Percentiles rank a stretch among this genome's conserved stretches.
Conservation (phyloP, 192 early-diverging fungal genomes). For the Chytriomyces confervae region DNA sequence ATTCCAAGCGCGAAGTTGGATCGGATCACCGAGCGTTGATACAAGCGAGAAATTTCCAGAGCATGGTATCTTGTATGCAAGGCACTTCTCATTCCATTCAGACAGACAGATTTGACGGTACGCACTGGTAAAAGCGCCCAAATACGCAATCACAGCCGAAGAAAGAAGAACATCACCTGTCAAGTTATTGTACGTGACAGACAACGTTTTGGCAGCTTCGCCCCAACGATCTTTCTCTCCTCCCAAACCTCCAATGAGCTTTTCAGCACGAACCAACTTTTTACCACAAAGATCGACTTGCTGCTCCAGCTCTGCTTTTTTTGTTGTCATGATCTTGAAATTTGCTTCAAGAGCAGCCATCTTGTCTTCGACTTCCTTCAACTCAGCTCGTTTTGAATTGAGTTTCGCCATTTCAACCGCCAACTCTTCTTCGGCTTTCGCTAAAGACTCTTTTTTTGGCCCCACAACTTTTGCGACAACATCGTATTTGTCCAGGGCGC, state of each 20-base stretch:
- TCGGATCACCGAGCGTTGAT: slow-evolving; percentile 63
- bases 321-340: slow-evolving; percentile 59
- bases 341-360: slow-evolving; percentile 59
- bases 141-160: slow-evolving; percentile 65
- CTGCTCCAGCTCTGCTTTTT: slow-evolving; percentile 63
- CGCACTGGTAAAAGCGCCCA: slow-evolving; percentile 63
- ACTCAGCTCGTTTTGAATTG: slow-evolving; percentile 58
- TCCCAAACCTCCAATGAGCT: slow-evolving; percentile 63
- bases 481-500: slow-evolving; percentile 67
- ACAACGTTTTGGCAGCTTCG: slow-evolving; percentile 54
- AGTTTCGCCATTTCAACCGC: slow-evolving; percentile 65
- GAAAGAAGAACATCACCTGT: slow-evolving; percentile 66
- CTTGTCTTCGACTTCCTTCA: slow-evolving; percentile 69
- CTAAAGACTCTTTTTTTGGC: slow-evolving; percentile 63
- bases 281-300: slow-evolving; percentile 62
- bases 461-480: slow-evolving; percentile 65
- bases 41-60: slow-evolving; percentile 56
- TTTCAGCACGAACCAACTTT: slow-evolving; percentile 62
- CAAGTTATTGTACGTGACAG: slow-evolving; percentile 52
- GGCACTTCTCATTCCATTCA: slow-evolving; percentile 58
- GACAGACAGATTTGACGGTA: slow-evolving; percentile 53
- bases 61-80: slow-evolving; percentile 56
- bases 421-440: slow-evolving; percentile 63
- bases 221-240: slow-evolving; percentile 68
- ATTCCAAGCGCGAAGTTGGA: slow-evolving; percentile 63